A percentile compares a stretch with the other conserved stretches of the same genome.
Conservation (phyloP, 306 rosid species). For the Trifolium pratense region DNA sequence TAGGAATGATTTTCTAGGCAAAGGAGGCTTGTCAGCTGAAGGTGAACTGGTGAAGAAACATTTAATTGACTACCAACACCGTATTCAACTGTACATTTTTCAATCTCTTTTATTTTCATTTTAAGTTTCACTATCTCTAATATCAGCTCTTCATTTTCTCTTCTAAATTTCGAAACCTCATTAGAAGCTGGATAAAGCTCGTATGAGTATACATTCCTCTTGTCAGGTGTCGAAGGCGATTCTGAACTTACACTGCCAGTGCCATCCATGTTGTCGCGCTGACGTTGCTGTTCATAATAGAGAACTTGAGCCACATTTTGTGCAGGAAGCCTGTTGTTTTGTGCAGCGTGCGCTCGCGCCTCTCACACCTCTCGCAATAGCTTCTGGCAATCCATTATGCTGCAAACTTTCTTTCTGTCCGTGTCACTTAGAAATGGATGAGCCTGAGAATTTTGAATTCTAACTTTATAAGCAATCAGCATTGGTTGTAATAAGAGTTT, state of each 20-base stretch:
- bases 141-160: slow-evolving; percentile 81
- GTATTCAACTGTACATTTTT: slow-evolving; percentile 44
- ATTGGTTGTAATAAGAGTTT: no score
- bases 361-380: slow-evolving; percentile 81
- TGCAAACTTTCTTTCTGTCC: slow-evolving; percentile 91
- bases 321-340: slow-evolving; percentile 86
- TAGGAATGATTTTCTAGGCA: slow-evolving; percentile 75
- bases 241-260: slow-evolving; percentile 36
- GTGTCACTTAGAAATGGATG: slow-evolving; percentile 81
- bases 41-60: slow-evolving; percentile 33
- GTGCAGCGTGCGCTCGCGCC: slow-evolving; percentile 94
- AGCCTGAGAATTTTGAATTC: slow-evolving; percentile 54
- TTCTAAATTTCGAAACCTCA: slow-evolving; percentile 61
- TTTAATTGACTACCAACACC: slow-evolving; percentile 48
- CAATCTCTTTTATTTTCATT: slow-evolving; percentile 67
- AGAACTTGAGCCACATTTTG: slow-evolving; percentile 93
- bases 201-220: slow-evolving; percentile 48
- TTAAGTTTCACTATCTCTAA: slow-evolving; percentile 70
- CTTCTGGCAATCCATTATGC: slow-evolving; percentile 92
- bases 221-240: slow-evolving; percentile 49
- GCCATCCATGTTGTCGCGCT: slow-evolving; percentile 64
- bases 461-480: slow-evolving; percentile 30
- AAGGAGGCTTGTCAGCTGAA: slow-evolving; percentile 70
- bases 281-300: slow-evolving; percentile 87
- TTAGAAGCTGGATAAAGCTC: slow-evolving; percentile 56